Base-by-base conservation (phyloP, 306 rosid species). In the Quercus engelmannii region DNA sequence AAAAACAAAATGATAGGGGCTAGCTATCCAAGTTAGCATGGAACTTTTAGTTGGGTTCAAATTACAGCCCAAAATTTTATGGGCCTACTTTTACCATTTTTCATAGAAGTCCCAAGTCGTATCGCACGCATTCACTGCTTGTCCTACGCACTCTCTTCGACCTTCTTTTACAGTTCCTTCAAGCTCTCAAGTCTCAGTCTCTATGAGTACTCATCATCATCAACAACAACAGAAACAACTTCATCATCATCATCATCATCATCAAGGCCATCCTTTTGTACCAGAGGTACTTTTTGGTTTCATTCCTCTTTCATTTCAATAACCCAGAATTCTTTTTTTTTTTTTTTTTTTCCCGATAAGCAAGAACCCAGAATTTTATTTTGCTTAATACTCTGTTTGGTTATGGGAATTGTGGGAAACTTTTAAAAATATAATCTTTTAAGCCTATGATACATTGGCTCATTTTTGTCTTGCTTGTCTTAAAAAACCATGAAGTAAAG, bases 261-360 rank as follows among this genome's bases (percentile, higher is more conserved):
- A 41, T 64, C 56, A 33, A 65, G 86, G 61, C 85, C 82, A 54
- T 56, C 96, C 97, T 41, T 92, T 94, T 79, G 90, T 86, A 41
- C 93, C 96, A 2, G 92, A 92, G 91, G 96, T 90, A 59, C 62
- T 19, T 21, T 38, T 14, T 75, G 7, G 26, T 80, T 69, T 6
- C 14, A 28, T 73, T 54, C 35, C 14, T 51, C 46, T 41, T 41
- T 41, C 46, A 41, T 41, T 41, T 41, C 46, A 41, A 7, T 41
- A 41, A 41, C 46, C 46, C 46, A 41, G 12, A 41, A 38, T 38
- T 41, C 0, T 41, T 38, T 8, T 41, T 41, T 41, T 38, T 38
- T 38, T 38, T 38, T 8, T 41, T 38, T 8, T 41, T 41, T 41
- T 41, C 3, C 46, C 46, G 61, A 31, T 55, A 11, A 25, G 5